Evolutionary conservation across 352 stramenopile species (phyloP).

Genomic region (Thraustotheca clavata): DNA sequence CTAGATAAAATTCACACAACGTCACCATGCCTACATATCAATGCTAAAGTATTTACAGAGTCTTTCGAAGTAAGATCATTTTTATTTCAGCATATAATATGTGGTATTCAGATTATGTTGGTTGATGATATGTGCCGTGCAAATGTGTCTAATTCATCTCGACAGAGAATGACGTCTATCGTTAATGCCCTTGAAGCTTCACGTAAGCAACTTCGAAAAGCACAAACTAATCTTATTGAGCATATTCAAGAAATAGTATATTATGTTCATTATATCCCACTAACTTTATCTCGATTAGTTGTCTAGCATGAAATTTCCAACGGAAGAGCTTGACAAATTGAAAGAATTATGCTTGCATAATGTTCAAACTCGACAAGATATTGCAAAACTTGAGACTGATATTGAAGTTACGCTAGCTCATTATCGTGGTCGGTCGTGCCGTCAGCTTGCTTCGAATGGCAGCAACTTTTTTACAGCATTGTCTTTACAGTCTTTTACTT

Average conservation of each 20-base stretch:
- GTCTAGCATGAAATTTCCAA: background rate
- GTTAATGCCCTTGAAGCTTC: background rate
- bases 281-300: background rate
- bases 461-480: background rate
- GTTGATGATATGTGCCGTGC: background rate
- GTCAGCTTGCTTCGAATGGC: background rate
- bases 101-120: background rate
- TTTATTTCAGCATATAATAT: no score
- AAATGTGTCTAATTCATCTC: background rate
- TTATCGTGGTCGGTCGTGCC: background rate
- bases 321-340: background rate
- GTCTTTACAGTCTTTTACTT: background rate
- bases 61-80: no score
- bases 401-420: background rate
- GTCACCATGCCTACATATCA: no score
- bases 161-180: background rate
- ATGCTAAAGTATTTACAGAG: no score
- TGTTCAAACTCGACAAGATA: background rate
- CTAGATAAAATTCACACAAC: no score
- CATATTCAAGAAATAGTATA: background rate
- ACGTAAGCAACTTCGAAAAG: background rate
- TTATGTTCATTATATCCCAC: background rate
- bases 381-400: background rate
- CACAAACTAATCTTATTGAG: background rate
- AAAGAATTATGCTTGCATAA: background rate